phyloP scores from a whole-genome alignment of 2,329 filamentous ascomycete genomes.

The Endoconidiophora polonica region DNA sequence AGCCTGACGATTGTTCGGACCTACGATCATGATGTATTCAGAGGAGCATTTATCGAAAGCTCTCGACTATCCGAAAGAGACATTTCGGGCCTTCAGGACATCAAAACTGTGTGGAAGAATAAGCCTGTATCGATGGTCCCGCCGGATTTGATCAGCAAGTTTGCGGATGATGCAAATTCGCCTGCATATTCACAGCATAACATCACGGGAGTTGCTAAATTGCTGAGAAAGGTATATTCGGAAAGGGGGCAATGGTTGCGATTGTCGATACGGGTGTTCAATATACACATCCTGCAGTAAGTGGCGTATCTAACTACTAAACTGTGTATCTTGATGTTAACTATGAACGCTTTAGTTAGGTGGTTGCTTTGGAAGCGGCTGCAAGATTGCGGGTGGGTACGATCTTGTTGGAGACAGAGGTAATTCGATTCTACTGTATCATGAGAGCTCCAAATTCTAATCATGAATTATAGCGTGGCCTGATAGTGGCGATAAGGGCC shows the following conservation, averaged over 20 bases:
- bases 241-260: conserved; percentile 23
- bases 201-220: conserved; percentile 24
- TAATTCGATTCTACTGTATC: background rate
- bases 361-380: conserved; percentile 24
- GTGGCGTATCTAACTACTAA: background rate
- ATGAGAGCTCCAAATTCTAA: background rate
- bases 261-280: conserved; percentile 26
- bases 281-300: conserved; percentile 20
- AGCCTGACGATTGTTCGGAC: background rate
- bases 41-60: conserved; percentile 36
- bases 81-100: conserved; percentile 22
- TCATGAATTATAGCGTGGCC: conserved; percentile 4
- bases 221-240: conserved; percentile 23
- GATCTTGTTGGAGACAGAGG: conserved; percentile 21
- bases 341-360: conserved; percentile 19
- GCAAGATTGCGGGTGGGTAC: conserved; percentile 24
- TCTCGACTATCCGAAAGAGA: conserved; percentile 28
- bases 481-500: conserved; percentile 20
- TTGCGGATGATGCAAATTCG: conserved; percentile 5
- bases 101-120: conserved; percentile 27
- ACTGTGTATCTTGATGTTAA: background rate
- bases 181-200: conserved; percentile 23
- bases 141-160: background rate
- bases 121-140: conserved; percentile 24
- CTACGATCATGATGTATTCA: conserved; percentile 30